Evolutionary conservation across 2,329 filamentous ascomycete species (phyloP).

Genomic region (Alternaria atra): DNA sequence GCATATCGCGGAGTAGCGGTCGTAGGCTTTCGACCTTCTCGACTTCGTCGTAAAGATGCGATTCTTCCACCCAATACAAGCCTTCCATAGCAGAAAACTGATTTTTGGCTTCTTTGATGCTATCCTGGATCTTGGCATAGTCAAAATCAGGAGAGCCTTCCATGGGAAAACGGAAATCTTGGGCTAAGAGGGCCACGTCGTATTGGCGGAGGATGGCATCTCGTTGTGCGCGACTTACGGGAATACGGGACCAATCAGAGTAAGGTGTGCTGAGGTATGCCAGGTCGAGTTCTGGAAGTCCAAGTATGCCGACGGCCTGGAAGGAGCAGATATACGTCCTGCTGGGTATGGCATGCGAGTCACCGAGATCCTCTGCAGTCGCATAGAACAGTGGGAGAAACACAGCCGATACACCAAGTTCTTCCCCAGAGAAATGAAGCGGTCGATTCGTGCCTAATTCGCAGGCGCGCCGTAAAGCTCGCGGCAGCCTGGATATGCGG

Average conservation of each 20-base stretch:
- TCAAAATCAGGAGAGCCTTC: constrained; percentile 51
- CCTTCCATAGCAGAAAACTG: constrained; percentile 51
- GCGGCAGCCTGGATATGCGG: constrained; percentile 48
- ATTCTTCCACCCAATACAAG: constrained; percentile 50
- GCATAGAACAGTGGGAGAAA: constrained; percentile 51
- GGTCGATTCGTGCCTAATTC: constrained; percentile 49
- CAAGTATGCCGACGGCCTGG: constrained; percentile 52
- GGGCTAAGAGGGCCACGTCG: constrained; percentile 50
- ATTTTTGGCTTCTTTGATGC: constrained; percentile 46
- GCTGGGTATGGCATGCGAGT: constrained; percentile 23
- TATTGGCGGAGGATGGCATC: constrained; percentile 49
- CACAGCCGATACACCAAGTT: constrained; percentile 50
- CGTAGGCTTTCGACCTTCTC: constrained; percentile 41
- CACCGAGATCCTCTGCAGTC: constrained; percentile 42
- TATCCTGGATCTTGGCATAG: constrained; percentile 47
- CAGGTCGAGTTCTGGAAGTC: constrained; percentile 52
- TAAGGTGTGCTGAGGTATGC: constrained; percentile 44
- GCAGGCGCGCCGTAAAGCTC: constrained; percentile 49
- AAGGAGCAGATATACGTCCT: constrained; percentile 52
- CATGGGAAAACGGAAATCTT: constrained; percentile 50
- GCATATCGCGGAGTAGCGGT: constrained; percentile 43
- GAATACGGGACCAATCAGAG: constrained; percentile 48
- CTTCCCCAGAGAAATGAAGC: constrained; percentile 50
- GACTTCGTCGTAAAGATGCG: constrained; percentile 36
- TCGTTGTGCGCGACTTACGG: constrained; percentile 46